These are phyloP conservation scores for Mimosa pudica DNA, from an alignment of 306 rosid genomes.

Conservation along the genomic window DNA sequence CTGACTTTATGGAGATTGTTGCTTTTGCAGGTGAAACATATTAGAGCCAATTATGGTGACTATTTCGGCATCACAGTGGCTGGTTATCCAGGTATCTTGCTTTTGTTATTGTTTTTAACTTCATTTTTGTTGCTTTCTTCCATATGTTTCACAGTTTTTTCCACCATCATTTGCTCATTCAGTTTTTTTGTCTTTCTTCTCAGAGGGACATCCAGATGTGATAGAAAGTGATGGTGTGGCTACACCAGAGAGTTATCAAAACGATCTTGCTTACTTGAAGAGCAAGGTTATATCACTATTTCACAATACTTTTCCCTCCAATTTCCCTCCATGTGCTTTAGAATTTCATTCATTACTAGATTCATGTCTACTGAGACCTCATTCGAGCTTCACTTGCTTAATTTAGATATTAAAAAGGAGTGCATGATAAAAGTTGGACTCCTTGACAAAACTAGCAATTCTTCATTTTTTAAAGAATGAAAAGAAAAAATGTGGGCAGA, in stretches of 20 bases:
- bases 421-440: slow-evolving; percentile 15
- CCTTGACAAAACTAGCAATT: slow-evolving; percentile 11
- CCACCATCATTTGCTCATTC: slow-evolving; percentile 21
- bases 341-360: slow-evolving; percentile 16
- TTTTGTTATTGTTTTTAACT: slow-evolving; percentile 24
- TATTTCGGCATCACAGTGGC: slow-evolving; percentile 96
- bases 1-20: slow-evolving; percentile 24
- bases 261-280: slow-evolving; percentile 83
- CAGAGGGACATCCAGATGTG: slow-evolving; percentile 93
- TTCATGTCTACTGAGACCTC: slow-evolving; percentile 10
- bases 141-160: slow-evolving; percentile 6
- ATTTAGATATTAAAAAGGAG: neutral
- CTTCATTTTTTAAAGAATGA: slow-evolving; percentile 13
- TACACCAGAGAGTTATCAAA: slow-evolving; percentile 68
- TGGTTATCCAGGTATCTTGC: slow-evolving; percentile 88
- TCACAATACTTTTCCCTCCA: slow-evolving; percentile 23
- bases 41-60: slow-evolving; percentile 72
- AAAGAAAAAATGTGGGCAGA: neutral
- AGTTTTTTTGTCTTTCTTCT: slow-evolving; percentile 26
- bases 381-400: neutral
- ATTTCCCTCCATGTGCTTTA: slow-evolving; percentile 4
- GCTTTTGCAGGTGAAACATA: slow-evolving; percentile 71
- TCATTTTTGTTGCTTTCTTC: neutral
- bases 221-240: slow-evolving; percentile 79
- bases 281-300: slow-evolving; percentile 56